These are phyloP conservation scores for Leishmania arabica DNA, from an alignment of 208 protist species.

Conservation along the genomic window DNA sequence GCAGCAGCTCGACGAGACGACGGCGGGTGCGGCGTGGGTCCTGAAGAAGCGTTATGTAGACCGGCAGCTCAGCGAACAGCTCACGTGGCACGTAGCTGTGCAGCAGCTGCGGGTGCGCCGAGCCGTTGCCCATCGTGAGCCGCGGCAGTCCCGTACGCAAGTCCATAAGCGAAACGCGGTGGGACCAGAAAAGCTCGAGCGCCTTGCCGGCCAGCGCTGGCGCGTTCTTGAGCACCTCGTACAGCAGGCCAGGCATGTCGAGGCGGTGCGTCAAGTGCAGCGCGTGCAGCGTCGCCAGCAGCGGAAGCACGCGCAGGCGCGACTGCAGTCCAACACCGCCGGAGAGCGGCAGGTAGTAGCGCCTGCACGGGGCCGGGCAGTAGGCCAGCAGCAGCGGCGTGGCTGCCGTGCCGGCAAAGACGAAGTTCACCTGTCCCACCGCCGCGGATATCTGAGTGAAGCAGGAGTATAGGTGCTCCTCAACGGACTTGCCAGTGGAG, in stretches of 20 bases:
- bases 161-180: slow-evolving; percentile 53
- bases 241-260: slow-evolving; percentile 78
- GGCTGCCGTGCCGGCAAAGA: slow-evolving; percentile 66
- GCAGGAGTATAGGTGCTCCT: slow-evolving; percentile 42
- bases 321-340: slow-evolving; percentile 73
- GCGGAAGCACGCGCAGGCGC: slow-evolving; percentile 78
- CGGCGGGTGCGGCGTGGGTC: slow-evolving; percentile 61
- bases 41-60: slow-evolving; percentile 63
- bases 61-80: slow-evolving; percentile 78
- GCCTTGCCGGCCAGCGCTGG: slow-evolving; percentile 73
- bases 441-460: slow-evolving; percentile 68
- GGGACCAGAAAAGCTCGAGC: slow-evolving; percentile 69
- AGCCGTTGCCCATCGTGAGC: slow-evolving; percentile 52
- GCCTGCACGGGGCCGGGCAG: slow-evolving; percentile 47
- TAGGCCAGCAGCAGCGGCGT: slow-evolving; percentile 56
- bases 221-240: slow-evolving; percentile 81
- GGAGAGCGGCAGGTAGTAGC: slow-evolving; percentile 69
- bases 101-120: slow-evolving; percentile 39
- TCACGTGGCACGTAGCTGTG: slow-evolving; percentile 66
- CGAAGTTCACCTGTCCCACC: slow-evolving; percentile 72
- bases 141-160: slow-evolving; percentile 45
- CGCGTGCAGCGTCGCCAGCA: slow-evolving; percentile 70
- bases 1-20: slow-evolving; percentile 82
- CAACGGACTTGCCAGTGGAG: slow-evolving; percentile 45
- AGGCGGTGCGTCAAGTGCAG: slow-evolving; percentile 63